A percentile compares a stretch with the other conserved stretches of the same genome.
These are phyloP conservation scores for Globisporangium spinosum DNA, from an alignment of 352 stramenopile species.

Conservation along the genomic window DNA sequence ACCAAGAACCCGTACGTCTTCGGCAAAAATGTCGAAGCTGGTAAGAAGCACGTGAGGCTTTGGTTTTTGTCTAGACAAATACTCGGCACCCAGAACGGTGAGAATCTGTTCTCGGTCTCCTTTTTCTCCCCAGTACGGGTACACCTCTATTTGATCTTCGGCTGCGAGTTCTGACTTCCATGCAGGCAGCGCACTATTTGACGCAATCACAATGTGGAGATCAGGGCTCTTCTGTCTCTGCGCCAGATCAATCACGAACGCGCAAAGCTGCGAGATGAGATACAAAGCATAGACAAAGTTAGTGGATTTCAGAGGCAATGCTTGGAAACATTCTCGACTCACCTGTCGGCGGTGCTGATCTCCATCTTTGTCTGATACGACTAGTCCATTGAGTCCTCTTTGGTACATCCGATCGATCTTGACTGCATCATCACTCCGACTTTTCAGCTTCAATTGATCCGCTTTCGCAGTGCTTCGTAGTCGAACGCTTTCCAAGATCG, in stretches of 20 bases:
- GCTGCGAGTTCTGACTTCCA: slow-evolving; percentile 40
- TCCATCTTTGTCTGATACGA: slow-evolving; percentile 17
- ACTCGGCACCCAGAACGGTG: slow-evolving; percentile 34
- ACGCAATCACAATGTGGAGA: slow-evolving; percentile 47
- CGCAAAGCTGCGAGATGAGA: slow-evolving; percentile 20
- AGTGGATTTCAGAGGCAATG: slow-evolving; percentile 4
- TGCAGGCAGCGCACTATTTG: slow-evolving; percentile 27
- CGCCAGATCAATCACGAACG: slow-evolving; percentile 28
- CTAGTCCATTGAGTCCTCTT: slow-evolving; percentile 29
- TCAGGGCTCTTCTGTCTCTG: slow-evolving; percentile 25
- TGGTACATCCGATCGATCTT: slow-evolving; percentile 20
- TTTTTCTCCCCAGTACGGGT: slow-evolving; percentile 53
- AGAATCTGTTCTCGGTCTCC: slow-evolving; percentile 38
- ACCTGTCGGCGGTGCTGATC: slow-evolving; percentile 17
- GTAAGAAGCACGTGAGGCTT: slow-evolving; percentile 49
- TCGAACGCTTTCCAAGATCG: neutral
- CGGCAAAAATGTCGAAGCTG: slow-evolving; percentile 52
- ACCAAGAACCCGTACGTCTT: slow-evolving; percentile 38
- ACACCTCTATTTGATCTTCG: slow-evolving; percentile 27
- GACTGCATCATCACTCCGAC: neutral
- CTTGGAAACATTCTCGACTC: neutral
- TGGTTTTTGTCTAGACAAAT: slow-evolving; percentile 25
- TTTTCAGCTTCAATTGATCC: neutral
- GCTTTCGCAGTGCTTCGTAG: neutral
- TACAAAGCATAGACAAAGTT: neutral